Evolutionary conservation across 1,284 basidiomycete species (phyloP), one percentile per base, ranked within the genome.

Genomic region (Stygiomarasmius scandens): DNA sequence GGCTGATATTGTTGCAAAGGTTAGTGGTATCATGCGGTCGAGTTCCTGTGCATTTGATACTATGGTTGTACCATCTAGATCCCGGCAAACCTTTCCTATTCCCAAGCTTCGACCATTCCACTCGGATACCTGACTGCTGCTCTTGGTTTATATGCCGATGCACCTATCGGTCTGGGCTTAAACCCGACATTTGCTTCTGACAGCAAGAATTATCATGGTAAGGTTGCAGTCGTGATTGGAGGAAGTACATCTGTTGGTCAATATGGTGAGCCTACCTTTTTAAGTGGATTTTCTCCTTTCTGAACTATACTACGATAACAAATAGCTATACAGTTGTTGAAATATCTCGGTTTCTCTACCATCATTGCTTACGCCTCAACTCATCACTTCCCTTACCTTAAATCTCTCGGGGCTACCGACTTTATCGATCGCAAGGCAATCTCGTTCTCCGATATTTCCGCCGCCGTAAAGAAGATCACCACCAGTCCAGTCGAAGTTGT

Each of bases 1-100:
- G 29, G 74, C 77, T 14, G 74, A 75, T 14, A 70, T 77, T 12
- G 66, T 73, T 32, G 69, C 76, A 3, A 83, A 81, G 71, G 80
- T 78, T n/a, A n/a, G n/a, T n/a, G n/a, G n/a, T n/a, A n/a, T n/a
- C n/a, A 34, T 34, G 32, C 61, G 36, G 63, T 56, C 14, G 32
- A 34, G 46, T 56, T 10, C 23, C 49, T 16, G 23, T 56, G 10
- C 27, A 29, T 11, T 47, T 56, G 14, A 45, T 29, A 22, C 24
- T 25, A 9, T 49, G 41, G 20, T 41, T 49, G n/a, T 47, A 51
- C 20, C n/a, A n/a, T n/a, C 43, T 43, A 55, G 53, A 55, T 59
- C 27, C 58, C 58, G 10, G n/a, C 36, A 11, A 32, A 55, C 1
- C n/a, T 55, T 3, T 51, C 48, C 11, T 52, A 52, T n/a, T 29